These are phyloP conservation scores for Chalciporus pseudorubinellus DNA, from an alignment of 768 basidiomycete species.

Conservation along the genomic window DNA sequence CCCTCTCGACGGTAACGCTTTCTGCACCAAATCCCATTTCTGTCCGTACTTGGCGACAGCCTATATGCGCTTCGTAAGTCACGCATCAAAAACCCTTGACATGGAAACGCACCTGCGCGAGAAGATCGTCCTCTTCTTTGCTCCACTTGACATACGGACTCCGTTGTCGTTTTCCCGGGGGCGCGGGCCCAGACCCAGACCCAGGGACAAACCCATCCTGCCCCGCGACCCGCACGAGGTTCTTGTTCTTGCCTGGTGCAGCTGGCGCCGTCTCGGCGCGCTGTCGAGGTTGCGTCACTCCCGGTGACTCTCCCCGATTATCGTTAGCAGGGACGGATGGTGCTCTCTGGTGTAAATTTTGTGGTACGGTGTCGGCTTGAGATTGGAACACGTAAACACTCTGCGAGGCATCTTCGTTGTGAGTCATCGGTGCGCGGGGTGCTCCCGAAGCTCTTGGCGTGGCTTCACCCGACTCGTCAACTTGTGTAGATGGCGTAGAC, in stretches of 20 bases:
- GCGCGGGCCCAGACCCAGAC: background rate
- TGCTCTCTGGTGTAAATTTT: background rate
- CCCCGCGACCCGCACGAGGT: conserved; percentile 26
- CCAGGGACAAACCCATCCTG: conserved; percentile 15
- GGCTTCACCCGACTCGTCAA: conserved; percentile 7
- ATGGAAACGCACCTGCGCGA: conserved; percentile 38
- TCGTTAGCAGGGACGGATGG: background rate
- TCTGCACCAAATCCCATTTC: conserved; percentile 41
- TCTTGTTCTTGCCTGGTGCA: conserved; percentile 18
- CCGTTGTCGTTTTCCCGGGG: conserved; percentile 33
- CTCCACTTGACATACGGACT: conserved; percentile 45
- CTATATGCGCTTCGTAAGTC: conserved; percentile 15
- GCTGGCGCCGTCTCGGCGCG: conserved; percentile 8
- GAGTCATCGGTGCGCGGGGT: background rate
- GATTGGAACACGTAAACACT: background rate
- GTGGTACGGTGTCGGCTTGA: background rate
- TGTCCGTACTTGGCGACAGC: conserved; percentile 41
- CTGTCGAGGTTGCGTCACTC: background rate
- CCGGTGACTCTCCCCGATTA: conserved; percentile 7
- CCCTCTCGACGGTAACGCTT: conserved; percentile 38
- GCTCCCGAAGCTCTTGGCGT: conserved; percentile 16
- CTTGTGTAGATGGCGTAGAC: background rate
- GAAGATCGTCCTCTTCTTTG: conserved; percentile 41
- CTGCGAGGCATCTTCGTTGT: background rate
- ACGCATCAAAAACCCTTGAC: no score